Conservation (phyloP, 805 yeast species). For the Lipomyces yamadae region DNA sequence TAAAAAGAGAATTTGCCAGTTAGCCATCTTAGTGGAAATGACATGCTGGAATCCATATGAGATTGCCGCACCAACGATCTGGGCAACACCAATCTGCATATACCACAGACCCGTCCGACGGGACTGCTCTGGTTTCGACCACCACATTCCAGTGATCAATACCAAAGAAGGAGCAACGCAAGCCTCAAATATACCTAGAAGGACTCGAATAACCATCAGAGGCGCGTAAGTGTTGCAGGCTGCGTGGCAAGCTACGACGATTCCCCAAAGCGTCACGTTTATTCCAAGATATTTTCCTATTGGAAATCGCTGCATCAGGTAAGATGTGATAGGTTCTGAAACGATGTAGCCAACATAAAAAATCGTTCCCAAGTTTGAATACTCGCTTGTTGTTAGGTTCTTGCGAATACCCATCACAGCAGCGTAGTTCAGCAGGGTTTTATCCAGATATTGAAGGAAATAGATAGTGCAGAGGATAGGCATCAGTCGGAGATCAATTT, state of each 20-base stretch:
- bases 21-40: conserved; percentile 47
- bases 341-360: conserved; percentile 55
- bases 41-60: conserved; percentile 59
- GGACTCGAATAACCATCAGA: conserved; percentile 52
- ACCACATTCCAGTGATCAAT: conserved; percentile 64
- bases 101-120: conserved; percentile 51
- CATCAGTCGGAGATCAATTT: conserved; percentile 55
- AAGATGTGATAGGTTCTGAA: conserved; percentile 52
- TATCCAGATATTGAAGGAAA: conserved; percentile 57
- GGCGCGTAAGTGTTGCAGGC: conserved; percentile 53
- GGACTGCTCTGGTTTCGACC: conserved; percentile 52
- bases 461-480: conserved; percentile 59
- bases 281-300: conserved; percentile 40
- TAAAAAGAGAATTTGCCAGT: conserved; percentile 62
- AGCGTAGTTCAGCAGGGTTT: conserved; percentile 63
- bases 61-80: conserved; percentile 56
- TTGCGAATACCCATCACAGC: conserved; percentile 63
- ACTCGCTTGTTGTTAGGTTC: conserved; percentile 47
- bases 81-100: conserved; percentile 55
- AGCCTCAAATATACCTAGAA: conserved; percentile 58
- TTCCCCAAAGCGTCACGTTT: conserved; percentile 54
- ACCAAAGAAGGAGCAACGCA: conserved; percentile 61
- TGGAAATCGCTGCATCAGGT: conserved; percentile 52
- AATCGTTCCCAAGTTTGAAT: conserved; percentile 52
- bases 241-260: conserved; percentile 53